Evolutionary conservation across 768 basidiomycete species (phyloP).

Genomic region (Paxillus ammoniavirescens): DNA sequence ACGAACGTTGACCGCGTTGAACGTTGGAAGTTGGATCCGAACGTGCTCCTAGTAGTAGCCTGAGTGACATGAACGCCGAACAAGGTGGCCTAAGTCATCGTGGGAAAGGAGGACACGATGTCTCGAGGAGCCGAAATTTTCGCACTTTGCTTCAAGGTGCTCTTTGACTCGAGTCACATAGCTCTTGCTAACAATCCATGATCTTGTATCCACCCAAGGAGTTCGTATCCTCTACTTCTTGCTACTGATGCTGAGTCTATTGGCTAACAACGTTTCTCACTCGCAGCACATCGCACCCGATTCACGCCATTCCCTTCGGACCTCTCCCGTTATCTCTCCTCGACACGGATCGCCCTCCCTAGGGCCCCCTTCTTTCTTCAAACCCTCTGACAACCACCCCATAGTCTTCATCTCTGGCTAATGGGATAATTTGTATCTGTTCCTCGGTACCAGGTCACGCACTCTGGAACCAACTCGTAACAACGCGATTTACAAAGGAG

Average conservation of each 20-base stretch:
- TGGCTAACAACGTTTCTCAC: conserved; percentile 1
- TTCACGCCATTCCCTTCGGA: conserved; percentile 54
- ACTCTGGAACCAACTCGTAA: conserved; percentile 22
- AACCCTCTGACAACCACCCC: conserved; percentile 9
- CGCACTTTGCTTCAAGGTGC: neutral
- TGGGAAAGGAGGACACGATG: conserved; percentile 1
- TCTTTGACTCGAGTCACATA: conserved; percentile 7
- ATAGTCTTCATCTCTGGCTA: conserved; percentile 12
- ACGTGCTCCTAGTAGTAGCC: too few species aligned
- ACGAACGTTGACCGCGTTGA: too few species aligned
- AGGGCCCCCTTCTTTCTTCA: conserved; percentile 36
- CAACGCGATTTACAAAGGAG: neutral
- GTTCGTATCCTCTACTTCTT: conserved; percentile 11
- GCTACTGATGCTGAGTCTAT: neutral
- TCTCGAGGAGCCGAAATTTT: neutral
- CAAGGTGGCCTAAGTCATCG: too few species aligned
- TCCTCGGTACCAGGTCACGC: conserved; percentile 41
- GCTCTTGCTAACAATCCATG: conserved; percentile 48
- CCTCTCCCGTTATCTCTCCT: conserved; percentile 58
- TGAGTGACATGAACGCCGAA: too few species aligned
- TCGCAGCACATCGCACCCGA: conserved; percentile 29
- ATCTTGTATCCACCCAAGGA: conserved; percentile 42
- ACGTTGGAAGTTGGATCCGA: too few species aligned
- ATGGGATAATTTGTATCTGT: conserved; percentile 44
- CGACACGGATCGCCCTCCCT: conserved; percentile 80